Evolutionary conservation across 2,329 filamentous ascomycete genomes (phyloP), one percentile per base, ranked within the genome.

Genomic region (Celoporthe dispersa): DNA sequence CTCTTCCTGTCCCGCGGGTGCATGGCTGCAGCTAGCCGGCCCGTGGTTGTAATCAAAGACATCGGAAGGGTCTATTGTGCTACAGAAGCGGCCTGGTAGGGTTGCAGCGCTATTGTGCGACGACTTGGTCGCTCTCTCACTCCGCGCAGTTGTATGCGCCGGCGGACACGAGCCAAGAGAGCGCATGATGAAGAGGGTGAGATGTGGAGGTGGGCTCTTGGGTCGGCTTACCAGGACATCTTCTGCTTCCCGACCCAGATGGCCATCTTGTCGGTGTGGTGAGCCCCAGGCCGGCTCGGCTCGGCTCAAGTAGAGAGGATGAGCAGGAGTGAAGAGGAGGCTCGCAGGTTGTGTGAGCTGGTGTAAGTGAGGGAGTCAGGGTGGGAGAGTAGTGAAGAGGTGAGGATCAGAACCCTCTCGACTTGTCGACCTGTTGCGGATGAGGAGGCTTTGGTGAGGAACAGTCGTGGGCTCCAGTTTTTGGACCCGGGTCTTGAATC

Each of bases 221-320:
- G 37, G 14, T 57, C 11, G 35, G 28, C 70, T 72, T 48, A 72
- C 70, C 70, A 72, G 59, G 70, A 72, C 70, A 72, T 72, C 53
- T 72, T 72, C 62, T 72, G 70, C 51, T 72, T 72, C 60, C 70
- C 70, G 48, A 72, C 70, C 70, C 70, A 72, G 64, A 72, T 72
- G 22, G 70, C 70, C 70, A 72, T 72, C 44, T 63, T 59, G 62
- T 19, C 44, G 44, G 37, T 69, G 31, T 37, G 64, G 51, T 57
- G 59, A 66, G 70, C 66, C 66, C 66, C 28, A 37, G 62, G 37
- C 63, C 22, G 60, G 69, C 69, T 67, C 67, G 70, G 69, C 48
- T 63, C 68, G 44, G 44, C 22, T 22, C 61, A 35, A 68, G 62
- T 35, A 55, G 39, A 53, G 39, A 61, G 37, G 19, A 16, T 19